These are phyloP conservation scores for Talaromyces albobiverticillius DNA, from an alignment of 2,329 filamentous ascomycete species.

Conservation along the genomic window DNA sequence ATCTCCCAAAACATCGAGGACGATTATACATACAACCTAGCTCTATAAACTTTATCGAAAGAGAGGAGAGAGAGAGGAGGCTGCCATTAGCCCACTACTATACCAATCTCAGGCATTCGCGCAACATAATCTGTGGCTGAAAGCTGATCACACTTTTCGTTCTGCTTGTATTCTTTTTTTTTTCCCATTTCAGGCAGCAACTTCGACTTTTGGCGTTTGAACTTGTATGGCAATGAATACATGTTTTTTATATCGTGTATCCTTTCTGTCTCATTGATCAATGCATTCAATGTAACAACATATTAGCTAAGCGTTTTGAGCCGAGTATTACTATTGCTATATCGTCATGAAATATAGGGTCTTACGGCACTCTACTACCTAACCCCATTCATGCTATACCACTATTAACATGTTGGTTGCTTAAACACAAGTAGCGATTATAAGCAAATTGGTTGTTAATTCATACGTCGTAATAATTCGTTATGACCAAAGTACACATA, in stretches of 20 bases:
- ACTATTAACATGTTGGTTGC: no score
- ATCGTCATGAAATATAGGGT: neutral
- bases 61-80: neutral
- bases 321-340: neutral
- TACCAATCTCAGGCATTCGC: neutral
- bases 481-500: neutral
- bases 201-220: neutral
- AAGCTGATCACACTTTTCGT: neutral
- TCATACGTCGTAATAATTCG: neutral
- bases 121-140: neutral
- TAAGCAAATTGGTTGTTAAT: neutral
- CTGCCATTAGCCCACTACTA: no score
- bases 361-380: no score
- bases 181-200: neutral
- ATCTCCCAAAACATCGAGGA: slow-evolving; percentile 71
- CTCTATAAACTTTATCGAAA: slow-evolving; percentile 49
- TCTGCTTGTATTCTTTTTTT: no score
- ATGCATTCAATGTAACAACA: neutral
- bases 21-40: slow-evolving; percentile 68
- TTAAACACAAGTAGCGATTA: no score
- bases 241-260: no score
- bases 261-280: neutral
- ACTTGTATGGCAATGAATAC: no score
- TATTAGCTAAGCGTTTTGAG: neutral
- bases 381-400: no score